Evolutionary conservation across 192 early-diverging fungal species (phyloP), one percentile per base, ranked within the genome.

Genomic region (Entomortierella beljakovae): DNA sequence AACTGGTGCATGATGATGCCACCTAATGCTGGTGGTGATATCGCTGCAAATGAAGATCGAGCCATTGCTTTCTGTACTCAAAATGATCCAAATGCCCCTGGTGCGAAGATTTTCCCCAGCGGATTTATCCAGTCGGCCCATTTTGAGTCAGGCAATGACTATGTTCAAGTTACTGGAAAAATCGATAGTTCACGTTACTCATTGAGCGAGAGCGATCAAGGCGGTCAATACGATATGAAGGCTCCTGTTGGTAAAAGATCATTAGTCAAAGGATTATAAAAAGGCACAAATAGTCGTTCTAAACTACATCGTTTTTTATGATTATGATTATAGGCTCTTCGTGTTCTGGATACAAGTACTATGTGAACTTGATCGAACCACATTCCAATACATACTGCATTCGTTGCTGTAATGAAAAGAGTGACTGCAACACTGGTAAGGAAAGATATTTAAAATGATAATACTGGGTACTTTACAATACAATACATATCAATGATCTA

Each of bases 121-220:
- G 85, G 84, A 5, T 83, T 88, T 38, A 85, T 88, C 53, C 62
- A 80, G 42, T 82, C 83, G 0, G 83, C 81, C 32, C 71, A 85
- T 52, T 86, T 80, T 61, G 74, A 66, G 20, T 31, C 65, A 22
- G 82, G 80, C 1, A 59, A 73, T 35, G 79, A 61, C 1, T 88
- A 84, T 32, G 84, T 88, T 48, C 87, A 88, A 60, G 68, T 88
- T 23, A 88, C 87, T 53, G 87, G 87, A 50, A 61, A 67, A 49
- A 86, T 88, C 28, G 58, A 85, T 38, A 69, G 72, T 16, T 49
- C 57, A 13, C 71, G 71, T 42, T 85, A 77, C 26, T 56, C 56
- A 1, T 38, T 86, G 10, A 18, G 57, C 23, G 13, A 63, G 0
- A 68, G 23, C 7, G 87, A 88, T 32, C 61, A 72, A 9, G 87